Percentiles rank a stretch among this genome's conserved stretches.
Evolutionary conservation across 2,329 filamentous ascomycete species (phyloP).

Genomic region (Ceratocystis colombiana): DNA sequence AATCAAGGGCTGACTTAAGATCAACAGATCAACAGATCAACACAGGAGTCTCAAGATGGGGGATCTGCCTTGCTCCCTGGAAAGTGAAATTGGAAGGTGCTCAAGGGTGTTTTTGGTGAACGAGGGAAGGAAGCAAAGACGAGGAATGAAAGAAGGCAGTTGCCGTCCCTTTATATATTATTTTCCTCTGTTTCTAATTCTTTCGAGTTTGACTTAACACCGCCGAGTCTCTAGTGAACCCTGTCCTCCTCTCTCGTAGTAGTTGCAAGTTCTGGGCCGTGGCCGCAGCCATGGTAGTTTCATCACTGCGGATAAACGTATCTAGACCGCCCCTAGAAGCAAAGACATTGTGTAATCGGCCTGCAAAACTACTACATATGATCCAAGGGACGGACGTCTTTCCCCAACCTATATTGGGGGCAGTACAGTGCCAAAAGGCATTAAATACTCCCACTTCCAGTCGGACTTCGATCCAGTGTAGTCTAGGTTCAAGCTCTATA

Average conservation of each 20-base stretch:
- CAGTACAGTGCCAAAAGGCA: too few relatives aligned
- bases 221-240: not conserved
- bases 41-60: not conserved
- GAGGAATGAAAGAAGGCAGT: slow-evolving; percentile 2
- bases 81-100: slow-evolving; percentile 6
- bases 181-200: not conserved
- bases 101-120: not conserved
- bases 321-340: not conserved
- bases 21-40: not conserved
- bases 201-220: not conserved
- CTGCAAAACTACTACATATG: not conserved
- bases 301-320: not conserved
- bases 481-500: too few relatives aligned
- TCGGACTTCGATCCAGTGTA: too few relatives aligned
- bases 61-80: slow-evolving; percentile 11
- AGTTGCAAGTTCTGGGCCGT: not conserved
- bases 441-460: too few relatives aligned
- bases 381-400: not conserved
- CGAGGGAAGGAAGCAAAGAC: not conserved
- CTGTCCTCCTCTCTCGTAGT: not conserved
- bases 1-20: not conserved
- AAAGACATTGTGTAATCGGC: slow-evolving; percentile 6
- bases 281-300: not conserved
- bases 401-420: not conserved
- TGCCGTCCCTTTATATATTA: slow-evolving; percentile 1